Evolutionary conservation across 331 rosid genomes (phyloP).

Genomic region (Pyrus hybrid): DNA sequence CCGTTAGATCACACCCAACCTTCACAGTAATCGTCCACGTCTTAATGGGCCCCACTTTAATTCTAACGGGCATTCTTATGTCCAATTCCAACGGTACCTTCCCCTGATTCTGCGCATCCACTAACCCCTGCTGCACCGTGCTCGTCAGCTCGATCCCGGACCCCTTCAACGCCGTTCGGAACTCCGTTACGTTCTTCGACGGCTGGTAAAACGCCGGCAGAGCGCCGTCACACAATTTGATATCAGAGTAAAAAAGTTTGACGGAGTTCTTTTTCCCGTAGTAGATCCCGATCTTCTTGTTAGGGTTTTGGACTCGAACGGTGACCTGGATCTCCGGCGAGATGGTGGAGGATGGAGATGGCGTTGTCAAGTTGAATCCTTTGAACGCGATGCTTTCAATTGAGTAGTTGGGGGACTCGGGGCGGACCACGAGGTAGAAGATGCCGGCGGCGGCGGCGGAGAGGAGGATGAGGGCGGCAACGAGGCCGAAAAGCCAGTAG

Average conservation of each 20-base stretch:
- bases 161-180: constrained; percentile 40
- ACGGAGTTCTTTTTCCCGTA: constrained; percentile 45
- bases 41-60: constrained; percentile 45
- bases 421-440: constrained; percentile 52
- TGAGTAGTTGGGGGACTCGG: constrained; percentile 45
- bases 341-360: constrained; percentile 8
- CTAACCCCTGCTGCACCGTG: constrained; percentile 14
- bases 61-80: constrained; percentile 39
- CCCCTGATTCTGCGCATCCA: constrained; percentile 25
- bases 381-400: constrained; percentile 27
- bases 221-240: constrained; percentile 36
- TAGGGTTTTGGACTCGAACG: constrained; percentile 47
- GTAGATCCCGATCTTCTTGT: constrained; percentile 55
- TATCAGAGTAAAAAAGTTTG: constrained; percentile 27
- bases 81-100: constrained; percentile 39
- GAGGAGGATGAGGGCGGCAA: constrained; percentile 24
- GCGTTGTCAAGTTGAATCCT: constrained; percentile 29
- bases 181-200: constrained; percentile 45
- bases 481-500: constrained; percentile 33
- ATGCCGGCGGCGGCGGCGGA: constrained; percentile 28
- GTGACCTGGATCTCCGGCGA: constrained; percentile 49
- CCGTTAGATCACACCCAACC: constrained; percentile 42
- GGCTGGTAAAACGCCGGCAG: constrained; percentile 66
- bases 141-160: constrained; percentile 24
- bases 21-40: constrained; percentile 60